Percentiles rank a stretch among this genome's conserved stretches.
These are phyloP conservation scores for Juncus inflexus DNA, from an alignment of 176 grass and related monocot genomes.

Conservation along the genomic window DNA sequence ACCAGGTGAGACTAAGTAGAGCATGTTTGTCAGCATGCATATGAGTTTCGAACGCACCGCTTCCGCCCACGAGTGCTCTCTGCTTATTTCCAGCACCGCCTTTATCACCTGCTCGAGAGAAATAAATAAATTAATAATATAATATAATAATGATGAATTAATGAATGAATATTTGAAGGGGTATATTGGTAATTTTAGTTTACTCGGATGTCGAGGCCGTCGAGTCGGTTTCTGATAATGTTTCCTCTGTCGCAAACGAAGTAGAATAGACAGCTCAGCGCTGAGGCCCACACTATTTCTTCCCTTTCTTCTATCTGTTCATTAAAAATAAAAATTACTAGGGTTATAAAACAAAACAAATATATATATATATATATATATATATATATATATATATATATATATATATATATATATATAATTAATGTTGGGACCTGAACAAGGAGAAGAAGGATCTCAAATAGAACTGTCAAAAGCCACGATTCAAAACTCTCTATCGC, in stretches of 20 bases:
- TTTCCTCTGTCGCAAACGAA: constrained; percentile 92
- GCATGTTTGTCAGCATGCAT: constrained; percentile 93
- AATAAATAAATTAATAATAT: background rate
- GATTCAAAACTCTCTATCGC: constrained; percentile 93
- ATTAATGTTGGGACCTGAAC: constrained; percentile 53
- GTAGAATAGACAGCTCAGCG: constrained; percentile 93
- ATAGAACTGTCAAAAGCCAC: constrained; percentile 86
- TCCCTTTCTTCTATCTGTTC: constrained; percentile 78
- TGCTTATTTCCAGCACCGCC: constrained; percentile 82
- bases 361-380: background rate
- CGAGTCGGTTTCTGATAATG: constrained; percentile 77
- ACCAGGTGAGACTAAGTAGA: constrained; percentile 69
- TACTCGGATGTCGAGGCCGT: constrained; percentile 98
- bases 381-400: background rate
- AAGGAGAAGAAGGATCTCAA: constrained; percentile 84
- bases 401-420: background rate
- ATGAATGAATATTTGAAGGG: constrained; percentile 18
- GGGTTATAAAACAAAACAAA: constrained; percentile 4
- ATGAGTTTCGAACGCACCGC: constrained; percentile 90
- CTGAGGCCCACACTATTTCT: constrained; percentile 98
- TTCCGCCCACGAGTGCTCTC: constrained; percentile 87
- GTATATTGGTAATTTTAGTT: constrained; percentile 29
- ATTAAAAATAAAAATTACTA: constrained; percentile 5
- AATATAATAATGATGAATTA: constrained; percentile 22
- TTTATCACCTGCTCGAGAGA: constrained; percentile 66